Conservation (phyloP, 805 yeast genomes). For the Yamadazyma nakazawae region DNA sequence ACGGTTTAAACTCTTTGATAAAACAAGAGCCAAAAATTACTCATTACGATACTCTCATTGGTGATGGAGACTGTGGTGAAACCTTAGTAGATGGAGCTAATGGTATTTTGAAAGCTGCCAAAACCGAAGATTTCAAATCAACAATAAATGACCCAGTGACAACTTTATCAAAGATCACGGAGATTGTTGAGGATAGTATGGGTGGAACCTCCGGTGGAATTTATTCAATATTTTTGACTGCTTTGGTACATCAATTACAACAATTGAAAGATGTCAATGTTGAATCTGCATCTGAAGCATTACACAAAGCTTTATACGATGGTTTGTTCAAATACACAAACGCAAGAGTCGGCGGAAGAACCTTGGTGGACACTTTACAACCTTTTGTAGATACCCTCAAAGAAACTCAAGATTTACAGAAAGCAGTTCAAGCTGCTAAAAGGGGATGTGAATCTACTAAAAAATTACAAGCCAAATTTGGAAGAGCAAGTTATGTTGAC, state of each 20-base stretch:
- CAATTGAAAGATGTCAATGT: conserved; percentile 32
- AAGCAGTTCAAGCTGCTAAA: conserved; percentile 67
- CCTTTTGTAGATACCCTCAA: conserved; percentile 74
- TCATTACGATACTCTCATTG: conserved; percentile 80
- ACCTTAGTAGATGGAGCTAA: conserved; percentile 81
- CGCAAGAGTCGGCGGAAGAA: conserved; percentile 86
- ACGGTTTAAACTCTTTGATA: conserved; percentile 31
- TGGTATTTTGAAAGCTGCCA: conserved; percentile 58
- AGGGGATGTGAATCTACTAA: conserved; percentile 77
- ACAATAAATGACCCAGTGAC: conserved; percentile 48
- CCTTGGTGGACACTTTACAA: conserved; percentile 82
- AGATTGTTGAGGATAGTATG: conserved; percentile 84
- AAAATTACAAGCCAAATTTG: conserved; percentile 77
- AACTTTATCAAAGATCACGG: conserved; percentile 70
- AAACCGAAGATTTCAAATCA: conserved; percentile 27
- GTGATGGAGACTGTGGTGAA: conserved; percentile 97
- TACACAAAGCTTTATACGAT: conserved; percentile 56
- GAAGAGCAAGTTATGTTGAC: conserved; percentile 87
- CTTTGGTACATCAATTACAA: conserved; percentile 55
- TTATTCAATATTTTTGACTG: conserved; percentile 80
- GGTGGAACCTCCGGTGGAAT: conserved; percentile 97
- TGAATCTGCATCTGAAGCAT: conserved; percentile 43
- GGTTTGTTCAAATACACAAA: conserved; percentile 81
- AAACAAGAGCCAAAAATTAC: conserved; percentile 75
- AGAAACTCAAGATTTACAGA: conserved; percentile 46